Evolutionary conservation across 345 rosid genomes (phyloP).

Genomic region (Citrus sp.): DNA sequence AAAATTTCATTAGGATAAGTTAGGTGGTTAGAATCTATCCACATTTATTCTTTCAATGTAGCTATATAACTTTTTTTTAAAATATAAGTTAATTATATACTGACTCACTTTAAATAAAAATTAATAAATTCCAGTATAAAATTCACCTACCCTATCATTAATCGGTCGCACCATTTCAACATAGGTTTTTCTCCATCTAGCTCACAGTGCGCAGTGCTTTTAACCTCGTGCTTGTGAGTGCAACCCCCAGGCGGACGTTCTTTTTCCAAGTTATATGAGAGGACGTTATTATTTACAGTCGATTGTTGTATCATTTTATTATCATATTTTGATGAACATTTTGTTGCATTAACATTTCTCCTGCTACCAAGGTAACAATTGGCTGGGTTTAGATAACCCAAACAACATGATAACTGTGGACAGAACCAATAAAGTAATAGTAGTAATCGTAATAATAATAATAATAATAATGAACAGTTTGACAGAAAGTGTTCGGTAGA

Average conservation of each 20-base stretch:
- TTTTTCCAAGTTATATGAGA: neutral
- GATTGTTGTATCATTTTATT: neutral
- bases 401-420: neutral
- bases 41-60: no score
- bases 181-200: neutral
- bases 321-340: neutral
- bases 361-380: neutral
- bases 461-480: constrained; percentile 25
- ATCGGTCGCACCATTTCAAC: no score
- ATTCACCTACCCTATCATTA: no score
- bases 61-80: no score
- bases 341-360: no score
- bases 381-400: neutral
- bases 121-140: no score
- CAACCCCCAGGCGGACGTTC: constrained; percentile 44
- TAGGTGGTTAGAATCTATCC: no score
- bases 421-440: neutral
- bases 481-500: no score
- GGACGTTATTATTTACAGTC: neutral
- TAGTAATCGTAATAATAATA: no score
- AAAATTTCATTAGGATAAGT: no score
- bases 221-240: constrained; percentile 54
- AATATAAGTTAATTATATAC: no score
- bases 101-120: no score
- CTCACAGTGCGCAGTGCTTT: constrained; percentile 35